phyloP scores from a whole-genome alignment of 192 early-diverging fungal species.

The Coemansia sp. region DNA sequence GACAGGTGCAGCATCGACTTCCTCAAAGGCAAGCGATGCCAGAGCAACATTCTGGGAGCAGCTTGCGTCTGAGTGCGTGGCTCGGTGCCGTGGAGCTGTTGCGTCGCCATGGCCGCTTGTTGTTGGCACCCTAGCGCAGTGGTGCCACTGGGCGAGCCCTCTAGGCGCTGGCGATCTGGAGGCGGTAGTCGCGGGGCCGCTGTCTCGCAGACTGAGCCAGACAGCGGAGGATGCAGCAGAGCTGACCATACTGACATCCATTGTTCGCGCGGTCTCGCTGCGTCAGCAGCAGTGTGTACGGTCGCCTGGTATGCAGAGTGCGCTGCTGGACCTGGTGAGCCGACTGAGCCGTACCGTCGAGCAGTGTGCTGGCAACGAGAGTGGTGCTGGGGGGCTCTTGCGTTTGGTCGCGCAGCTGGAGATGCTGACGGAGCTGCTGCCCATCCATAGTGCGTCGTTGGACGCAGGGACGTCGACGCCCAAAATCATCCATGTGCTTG shows the following conservation, averaged over 20 bases:
- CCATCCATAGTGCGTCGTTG: conserved; percentile 11
- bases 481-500: conserved; percentile 15
- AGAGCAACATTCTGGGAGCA: conserved; percentile 14
- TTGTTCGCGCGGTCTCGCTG: conserved; percentile 25
- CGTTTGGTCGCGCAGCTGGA: conserved; percentile 25
- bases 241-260: background rate
- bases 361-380: background rate
- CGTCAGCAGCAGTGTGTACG: conserved; percentile 19
- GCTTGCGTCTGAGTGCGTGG: background rate
- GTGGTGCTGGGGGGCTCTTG: background rate
- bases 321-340: conserved; percentile 21
- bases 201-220: conserved; percentile 21
- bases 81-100: background rate
- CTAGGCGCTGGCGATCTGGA: conserved; percentile 21
- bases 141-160: conserved; percentile 38
- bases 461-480: conserved; percentile 16
- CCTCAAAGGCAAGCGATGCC: background rate
- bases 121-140: conserved; percentile 24
- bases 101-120: conserved; percentile 32
- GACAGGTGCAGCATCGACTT: background rate
- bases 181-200: conserved; percentile 15
- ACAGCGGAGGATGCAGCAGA: background rate
- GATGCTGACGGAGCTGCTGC: conserved; percentile 44
- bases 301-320: conserved; percentile 38
- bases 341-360: conserved; percentile 4